Base-by-base conservation (phyloP, 2,329 filamentous ascomycete species). In the Nemania sp. region DNA sequence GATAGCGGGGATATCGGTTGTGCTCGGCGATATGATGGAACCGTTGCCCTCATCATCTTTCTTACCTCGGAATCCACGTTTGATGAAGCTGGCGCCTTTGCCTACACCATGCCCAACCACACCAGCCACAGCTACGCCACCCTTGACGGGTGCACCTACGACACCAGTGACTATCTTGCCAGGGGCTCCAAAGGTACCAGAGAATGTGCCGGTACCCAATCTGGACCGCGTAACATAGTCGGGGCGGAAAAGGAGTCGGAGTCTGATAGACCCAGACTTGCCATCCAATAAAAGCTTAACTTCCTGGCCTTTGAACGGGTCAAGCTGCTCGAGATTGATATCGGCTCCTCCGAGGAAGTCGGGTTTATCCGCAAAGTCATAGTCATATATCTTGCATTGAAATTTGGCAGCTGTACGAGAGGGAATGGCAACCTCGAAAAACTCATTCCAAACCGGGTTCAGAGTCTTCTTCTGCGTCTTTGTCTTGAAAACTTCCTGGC, bases 381-480 rank as follows among this genome's bases (percentile, higher is more conserved):
- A 99, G 69, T 99, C 94, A 70, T 87, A 96, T 2, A 97, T 86
- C 51, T 90, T 89, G 66, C 91, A 85, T 26, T 80, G 80, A 73
- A 99, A 94, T 22, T 94, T 83, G 31, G 92, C 89, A 0, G 81
- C 91, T 14, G 91, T 96, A 54, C 94, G 83, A 12, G 91, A 96
- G 15, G 90, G 86, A 47, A 99, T 77, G 1, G 86, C 79, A 1
- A 90, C 80, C 71, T 97, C 92, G 66, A 99, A 99, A 71, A 86
- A 92, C 69, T 99, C 94, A 68, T 97, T 97, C 95, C 95, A 99
- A 0, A 85, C 82, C 0, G 94, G 94, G 63, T 94, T 86, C 3
- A 99, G 81, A 0, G 94, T 97, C 82, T 99, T 99, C 83, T 97
- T 99, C 70, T 93, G 87, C 2, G 87, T 86, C 75, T 97, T 95